Evolutionary conservation across 257 asterid species (phyloP), one percentile per base, ranked within the genome.

Genomic region (Nyctanthes arbortristis): DNA sequence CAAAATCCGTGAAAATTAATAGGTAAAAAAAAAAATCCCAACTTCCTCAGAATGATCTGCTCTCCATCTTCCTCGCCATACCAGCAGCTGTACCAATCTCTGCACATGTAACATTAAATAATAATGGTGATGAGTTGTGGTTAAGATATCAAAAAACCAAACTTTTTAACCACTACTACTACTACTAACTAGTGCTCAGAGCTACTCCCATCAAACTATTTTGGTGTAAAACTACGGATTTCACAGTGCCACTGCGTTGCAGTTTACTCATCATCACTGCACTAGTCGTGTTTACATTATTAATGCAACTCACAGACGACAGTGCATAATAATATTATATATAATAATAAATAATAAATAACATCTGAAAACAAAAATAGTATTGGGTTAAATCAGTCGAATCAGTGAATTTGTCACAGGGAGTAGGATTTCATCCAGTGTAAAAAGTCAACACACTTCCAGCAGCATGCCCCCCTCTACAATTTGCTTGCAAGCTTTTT

Each of bases 181-280:
- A n/a, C n/a, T n/a, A n/a, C n/a, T n/a, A n/a, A n/a, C n/a, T n/a
- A n/a, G n/a, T n/a, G n/a, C 24, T 65, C 70, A 69, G 71, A n/a
- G 28, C 68, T 69, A 73, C 68, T 49, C 66, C 72, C 68, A 65
- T 65, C 27, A 35, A 58, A 36, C 80, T 65, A 67, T 78, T 78
- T 75, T 72, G 18, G 77, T 78, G 83, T 78, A 80, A n/a, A 77
- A 73, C 71, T 77, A 69, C 66, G 4, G 22, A 68, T 71, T 52
- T 68, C 74, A 67, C 68, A 74, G 77, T 60, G 33, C 66, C 52
- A 49, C 75, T 68, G n/a, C 30, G 36, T 71, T 60, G 68, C 79
- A 76, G 73, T 67, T 61, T 40, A 56, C 33, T 67, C 73, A 74
- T 66, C 36, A 65, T 73, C 74, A 71, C 65, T 55, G 14, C 32